Evolutionary conservation across 257 asterid species (phyloP).

Genomic region (Plectranthus barbatus): DNA sequence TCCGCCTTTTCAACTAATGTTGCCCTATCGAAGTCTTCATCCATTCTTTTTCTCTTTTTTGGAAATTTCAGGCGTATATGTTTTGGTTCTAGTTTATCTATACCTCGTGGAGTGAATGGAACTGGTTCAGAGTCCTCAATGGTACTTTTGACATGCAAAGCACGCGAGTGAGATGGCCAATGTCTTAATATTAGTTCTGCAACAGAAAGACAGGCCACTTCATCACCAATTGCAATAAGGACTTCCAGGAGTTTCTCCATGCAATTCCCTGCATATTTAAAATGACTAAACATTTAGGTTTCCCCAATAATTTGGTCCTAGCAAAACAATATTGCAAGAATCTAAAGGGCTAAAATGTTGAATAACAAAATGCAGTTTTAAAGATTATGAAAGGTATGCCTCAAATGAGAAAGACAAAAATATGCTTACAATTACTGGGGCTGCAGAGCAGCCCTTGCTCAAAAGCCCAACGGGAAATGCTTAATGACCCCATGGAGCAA

Average conservation of each 20-base stretch:
- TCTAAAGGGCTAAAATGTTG: not conserved
- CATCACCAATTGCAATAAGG: constrained; percentile 96
- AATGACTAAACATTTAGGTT: not conserved
- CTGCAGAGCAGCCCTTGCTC: constrained; percentile 95
- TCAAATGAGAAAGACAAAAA: constrained; percentile 14
- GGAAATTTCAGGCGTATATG: constrained; percentile 74
- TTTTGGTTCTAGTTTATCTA: constrained; percentile 84
- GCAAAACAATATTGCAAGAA: not conserved
- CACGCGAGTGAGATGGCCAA: constrained; percentile 99
- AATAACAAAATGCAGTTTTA: not conserved
- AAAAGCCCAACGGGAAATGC: constrained; percentile 98
- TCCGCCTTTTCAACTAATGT: constrained; percentile 48
- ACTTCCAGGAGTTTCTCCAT: constrained; percentile 99
- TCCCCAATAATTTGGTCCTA: constrained; percentile 1
- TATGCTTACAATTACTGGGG: constrained; percentile 84
- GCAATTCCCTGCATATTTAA: constrained; percentile 75
- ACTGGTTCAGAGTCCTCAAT: constrained; percentile 70
- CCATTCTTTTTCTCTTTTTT: constrained; percentile 64
- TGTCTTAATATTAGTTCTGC: constrained; percentile 74
- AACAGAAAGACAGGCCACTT: constrained; percentile 88
- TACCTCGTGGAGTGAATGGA: constrained; percentile 82
- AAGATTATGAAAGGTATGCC: not conserved
- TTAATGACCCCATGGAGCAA: constrained; percentile 91
- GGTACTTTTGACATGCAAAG: constrained; percentile 80
- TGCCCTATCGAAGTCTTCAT: constrained; percentile 36